Evolutionary conservation across 352 stramenopile species (phyloP).

Genomic region (Blastocystis sp.): DNA sequence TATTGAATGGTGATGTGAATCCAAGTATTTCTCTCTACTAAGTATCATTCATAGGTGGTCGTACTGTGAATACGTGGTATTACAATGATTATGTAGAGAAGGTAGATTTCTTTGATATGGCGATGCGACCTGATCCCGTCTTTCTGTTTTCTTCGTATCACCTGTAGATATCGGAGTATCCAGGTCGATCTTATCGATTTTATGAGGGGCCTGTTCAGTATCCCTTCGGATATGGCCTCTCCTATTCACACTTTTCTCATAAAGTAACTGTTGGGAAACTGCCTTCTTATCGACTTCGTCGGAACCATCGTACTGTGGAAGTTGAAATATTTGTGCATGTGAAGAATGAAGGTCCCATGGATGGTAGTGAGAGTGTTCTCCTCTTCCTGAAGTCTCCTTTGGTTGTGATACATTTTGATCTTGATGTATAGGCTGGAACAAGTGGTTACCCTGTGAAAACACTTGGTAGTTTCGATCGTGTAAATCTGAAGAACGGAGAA

Average conservation of each 20-base stretch:
- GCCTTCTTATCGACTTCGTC: constrained; percentile 24
- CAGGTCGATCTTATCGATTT: constrained; percentile 81
- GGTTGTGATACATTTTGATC: neutral
- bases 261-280: neutral
- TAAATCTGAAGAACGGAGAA: constrained; percentile 54
- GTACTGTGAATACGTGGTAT: constrained; percentile 79
- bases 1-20: constrained; percentile 53
- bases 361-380: constrained; percentile 68
- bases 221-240: constrained; percentile 79
- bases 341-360: constrained; percentile 67
- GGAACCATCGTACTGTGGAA: constrained; percentile 32
- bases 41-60: constrained; percentile 66
- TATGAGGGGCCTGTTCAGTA: constrained; percentile 79
- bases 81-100: constrained; percentile 72
- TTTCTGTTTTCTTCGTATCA: constrained; percentile 10
- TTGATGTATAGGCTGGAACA: constrained; percentile 56
- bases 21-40: neutral
- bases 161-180: constrained; percentile 71
- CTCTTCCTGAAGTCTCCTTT: constrained; percentile 66
- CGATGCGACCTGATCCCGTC: constrained; percentile 72
- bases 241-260: constrained; percentile 76
- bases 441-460: constrained; percentile 68
- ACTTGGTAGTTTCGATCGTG: constrained; percentile 70
- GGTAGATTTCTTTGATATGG: constrained; percentile 78
- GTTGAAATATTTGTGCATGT: constrained; percentile 65